Evolutionary conservation across 768 basidiomycete species (phyloP).

Genomic region (Tylopilus rubrobrunneus): DNA sequence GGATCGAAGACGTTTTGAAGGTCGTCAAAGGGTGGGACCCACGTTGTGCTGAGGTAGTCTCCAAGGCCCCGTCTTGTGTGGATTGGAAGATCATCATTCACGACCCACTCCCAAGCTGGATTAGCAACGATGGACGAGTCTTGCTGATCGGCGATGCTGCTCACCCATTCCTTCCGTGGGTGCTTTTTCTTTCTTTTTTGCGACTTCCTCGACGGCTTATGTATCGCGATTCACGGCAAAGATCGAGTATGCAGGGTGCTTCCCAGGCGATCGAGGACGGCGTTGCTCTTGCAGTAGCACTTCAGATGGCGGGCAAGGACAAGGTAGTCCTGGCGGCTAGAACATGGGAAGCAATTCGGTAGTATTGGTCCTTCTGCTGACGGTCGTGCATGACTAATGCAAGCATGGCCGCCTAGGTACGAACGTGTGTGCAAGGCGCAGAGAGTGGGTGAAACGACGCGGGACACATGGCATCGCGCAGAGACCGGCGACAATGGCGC

Average conservation of each 20-base stretch:
- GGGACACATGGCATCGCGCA: constrained; percentile 23
- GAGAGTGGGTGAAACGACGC: constrained; percentile 24
- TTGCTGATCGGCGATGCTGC: constrained; percentile 28
- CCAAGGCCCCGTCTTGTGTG: constrained; percentile 25
- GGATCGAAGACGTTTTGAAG: constrained; percentile 21
- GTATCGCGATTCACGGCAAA: constrained; percentile 1
- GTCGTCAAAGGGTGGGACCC: constrained; percentile 24
- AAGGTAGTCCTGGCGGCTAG: constrained; percentile 3
- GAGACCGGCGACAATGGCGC: constrained; percentile 12
- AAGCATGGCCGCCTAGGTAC: neutral
- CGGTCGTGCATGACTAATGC: neutral
- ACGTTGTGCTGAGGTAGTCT: constrained; percentile 21
- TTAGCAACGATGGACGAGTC: constrained; percentile 24
- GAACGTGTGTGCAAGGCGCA: neutral
- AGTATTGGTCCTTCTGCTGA: neutral
- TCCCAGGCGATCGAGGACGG: constrained; percentile 42
- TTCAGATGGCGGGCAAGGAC: constrained; percentile 13
- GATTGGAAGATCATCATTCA: constrained; percentile 42
- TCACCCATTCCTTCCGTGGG: constrained; percentile 31
- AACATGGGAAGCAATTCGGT: constrained; percentile 15
- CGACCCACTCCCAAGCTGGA: constrained; percentile 35
- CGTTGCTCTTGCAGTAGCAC: constrained; percentile 30
- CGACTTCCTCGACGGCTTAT: neutral
- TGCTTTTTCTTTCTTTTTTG: neutral
- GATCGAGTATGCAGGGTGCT: constrained; percentile 31